These are phyloP conservation scores for Phytophthora pistaciae DNA, from an alignment of 352 stramenopile genomes.

Conservation along the genomic window DNA sequence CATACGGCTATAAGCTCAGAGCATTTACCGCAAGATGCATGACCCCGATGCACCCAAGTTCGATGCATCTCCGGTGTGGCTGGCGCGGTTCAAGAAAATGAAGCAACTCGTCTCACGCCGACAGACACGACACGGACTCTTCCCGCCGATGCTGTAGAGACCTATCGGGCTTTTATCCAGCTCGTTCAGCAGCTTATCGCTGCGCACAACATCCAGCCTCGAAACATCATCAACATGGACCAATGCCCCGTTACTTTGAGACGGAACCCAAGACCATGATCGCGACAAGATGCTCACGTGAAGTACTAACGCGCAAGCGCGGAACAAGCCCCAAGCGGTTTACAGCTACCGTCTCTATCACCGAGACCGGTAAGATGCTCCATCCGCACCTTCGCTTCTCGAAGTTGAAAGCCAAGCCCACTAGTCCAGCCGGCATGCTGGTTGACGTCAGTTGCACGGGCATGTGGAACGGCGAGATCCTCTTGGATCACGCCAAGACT, in stretches of 20 bases:
- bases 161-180: slow-evolving; percentile 8
- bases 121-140: no score
- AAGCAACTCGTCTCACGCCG: no score
- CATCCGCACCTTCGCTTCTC: slow-evolving; percentile 21
- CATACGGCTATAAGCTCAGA: slow-evolving; percentile 11
- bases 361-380: slow-evolving; percentile 2
- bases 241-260: slow-evolving; percentile 22
- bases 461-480: slow-evolving; percentile 15
- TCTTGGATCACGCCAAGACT: background rate
- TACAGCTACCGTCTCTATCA: slow-evolving; percentile 14
- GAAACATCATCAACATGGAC: slow-evolving; percentile 1
- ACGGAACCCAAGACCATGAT: slow-evolving; percentile 14
- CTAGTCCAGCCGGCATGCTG: slow-evolving; percentile 3
- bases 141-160: background rate
- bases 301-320: no score
- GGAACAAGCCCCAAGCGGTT: background rate
- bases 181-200: slow-evolving; percentile 2
- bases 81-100: no score
- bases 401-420: slow-evolving; percentile 13
- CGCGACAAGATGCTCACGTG: background rate
- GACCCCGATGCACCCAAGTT: background rate
- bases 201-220: slow-evolving; percentile 4
- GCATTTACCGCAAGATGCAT: slow-evolving; percentile 1
- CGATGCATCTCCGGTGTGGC: slow-evolving; percentile 3
- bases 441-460: slow-evolving; percentile 13